These are phyloP conservation scores for Cyberlindnera galapagoensis DNA, from an alignment of 805 yeast genomes.

Conservation along the genomic window DNA sequence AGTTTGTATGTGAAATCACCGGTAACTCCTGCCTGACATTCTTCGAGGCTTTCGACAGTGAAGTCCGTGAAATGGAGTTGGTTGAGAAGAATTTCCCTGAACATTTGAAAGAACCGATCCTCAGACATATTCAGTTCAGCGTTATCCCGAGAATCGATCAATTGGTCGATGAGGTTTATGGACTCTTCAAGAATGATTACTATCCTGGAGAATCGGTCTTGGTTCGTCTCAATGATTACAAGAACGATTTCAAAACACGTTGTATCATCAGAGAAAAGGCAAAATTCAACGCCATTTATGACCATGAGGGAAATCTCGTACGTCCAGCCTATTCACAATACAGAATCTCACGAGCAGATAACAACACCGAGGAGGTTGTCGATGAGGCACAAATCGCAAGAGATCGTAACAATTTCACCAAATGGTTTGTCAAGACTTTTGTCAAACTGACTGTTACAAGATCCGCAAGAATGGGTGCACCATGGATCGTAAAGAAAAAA, in stretches of 20 bases:
- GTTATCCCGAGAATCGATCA: constrained; percentile 76
- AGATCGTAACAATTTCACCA: constrained; percentile 83
- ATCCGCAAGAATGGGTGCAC: constrained; percentile 84
- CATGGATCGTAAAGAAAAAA: constrained; percentile 86
- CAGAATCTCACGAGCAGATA: constrained; percentile 52
- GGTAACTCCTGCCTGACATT: constrained; percentile 89
- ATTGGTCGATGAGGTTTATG: constrained; percentile 81
- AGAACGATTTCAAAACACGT: constrained; percentile 24
- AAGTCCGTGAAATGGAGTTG: constrained; percentile 51
- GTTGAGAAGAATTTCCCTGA: constrained; percentile 87
- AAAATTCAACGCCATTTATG: constrained; percentile 49
- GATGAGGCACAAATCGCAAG: constrained; percentile 70
- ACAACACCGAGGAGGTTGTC: constrained; percentile 57
- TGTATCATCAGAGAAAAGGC: constrained; percentile 81
- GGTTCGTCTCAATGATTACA: constrained; percentile 35
- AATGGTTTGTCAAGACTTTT: constrained; percentile 85
- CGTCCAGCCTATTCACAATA: constrained; percentile 59
- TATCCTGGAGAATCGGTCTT: constrained; percentile 87
- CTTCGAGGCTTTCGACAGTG: constrained; percentile 82
- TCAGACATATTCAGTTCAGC: constrained; percentile 77
- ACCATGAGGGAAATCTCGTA: constrained; percentile 28
- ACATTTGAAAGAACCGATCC: constrained; percentile 85
- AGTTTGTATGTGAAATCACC: constrained; percentile 92
- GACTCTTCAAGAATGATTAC: constrained; percentile 69
- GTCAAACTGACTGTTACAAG: constrained; percentile 59